Evolutionary conservation across 164 flowering plant species (phyloP).

Genomic region (Umbilicus rupestris): DNA sequence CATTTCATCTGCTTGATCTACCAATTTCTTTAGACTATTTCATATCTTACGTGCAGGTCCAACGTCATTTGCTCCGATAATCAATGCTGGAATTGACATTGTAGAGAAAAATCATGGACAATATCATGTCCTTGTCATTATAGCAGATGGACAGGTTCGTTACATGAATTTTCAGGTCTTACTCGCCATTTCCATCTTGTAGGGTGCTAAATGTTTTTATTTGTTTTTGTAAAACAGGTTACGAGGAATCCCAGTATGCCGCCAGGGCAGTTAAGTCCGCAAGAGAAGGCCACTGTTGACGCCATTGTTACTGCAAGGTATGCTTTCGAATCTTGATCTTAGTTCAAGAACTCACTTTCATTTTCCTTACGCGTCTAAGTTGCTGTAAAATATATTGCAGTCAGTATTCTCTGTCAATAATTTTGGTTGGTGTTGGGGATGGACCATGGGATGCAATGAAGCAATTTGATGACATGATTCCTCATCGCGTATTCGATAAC

Average conservation of each 20-base stretch:
- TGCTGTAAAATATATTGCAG: slow-evolving; percentile 24
- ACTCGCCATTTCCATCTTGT: neutral
- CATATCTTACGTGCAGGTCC: slow-evolving; percentile 43
- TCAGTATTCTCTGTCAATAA: slow-evolving; percentile 70
- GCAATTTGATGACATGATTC: slow-evolving; percentile 75
- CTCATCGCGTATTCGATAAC: slow-evolving; percentile 71
- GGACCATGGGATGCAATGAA: slow-evolving; percentile 96
- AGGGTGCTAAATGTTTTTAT: neutral
- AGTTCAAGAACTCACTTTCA: neutral
- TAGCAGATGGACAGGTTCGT: slow-evolving; percentile 89
- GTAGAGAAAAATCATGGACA: slow-evolving; percentile 61
- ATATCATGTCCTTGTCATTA: slow-evolving; percentile 84
- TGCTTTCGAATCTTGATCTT: slow-evolving; percentile 5
- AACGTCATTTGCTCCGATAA: slow-evolving; percentile 82
- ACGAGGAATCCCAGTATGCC: slow-evolving; percentile 38
- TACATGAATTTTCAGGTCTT: neutral
- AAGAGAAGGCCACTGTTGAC: slow-evolving; percentile 65
- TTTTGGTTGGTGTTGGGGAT: slow-evolving; percentile 88
- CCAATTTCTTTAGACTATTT: neutral
- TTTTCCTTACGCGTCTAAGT: neutral
- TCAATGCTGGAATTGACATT: slow-evolving; percentile 70
- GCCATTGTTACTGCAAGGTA: slow-evolving; percentile 80
- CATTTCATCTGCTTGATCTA: neutral
- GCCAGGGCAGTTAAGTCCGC: slow-evolving; percentile 58
- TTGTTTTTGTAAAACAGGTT: slow-evolving; percentile 31